Conservation (phyloP, 2,329 filamentous ascomycete genomes). For the Hypocreales sp. region DNA sequence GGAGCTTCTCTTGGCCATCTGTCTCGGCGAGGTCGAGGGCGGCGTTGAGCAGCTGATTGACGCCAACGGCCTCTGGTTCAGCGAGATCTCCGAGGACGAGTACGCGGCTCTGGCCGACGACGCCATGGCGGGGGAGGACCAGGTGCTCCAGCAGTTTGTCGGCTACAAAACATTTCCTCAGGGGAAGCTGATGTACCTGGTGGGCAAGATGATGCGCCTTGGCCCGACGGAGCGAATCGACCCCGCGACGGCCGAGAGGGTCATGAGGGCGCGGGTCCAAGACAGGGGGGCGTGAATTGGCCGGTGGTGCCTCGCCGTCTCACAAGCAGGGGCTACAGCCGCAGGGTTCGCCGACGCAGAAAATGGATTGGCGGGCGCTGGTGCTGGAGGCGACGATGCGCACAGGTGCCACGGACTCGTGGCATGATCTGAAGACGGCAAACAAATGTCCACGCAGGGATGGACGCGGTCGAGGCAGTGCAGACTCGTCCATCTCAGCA, state of each 20-base stretch:
- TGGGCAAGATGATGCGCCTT: slow-evolving; percentile 41
- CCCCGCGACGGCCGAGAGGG: slow-evolving; percentile 31
- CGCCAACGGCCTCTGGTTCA: slow-evolving; percentile 35
- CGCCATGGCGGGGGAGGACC: slow-evolving; percentile 28
- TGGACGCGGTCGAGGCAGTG: too few relatives aligned
- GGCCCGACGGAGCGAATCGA: slow-evolving; percentile 40
- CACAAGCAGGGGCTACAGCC: too few relatives aligned
- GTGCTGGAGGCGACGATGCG: too few relatives aligned
- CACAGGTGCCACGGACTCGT: too few relatives aligned
- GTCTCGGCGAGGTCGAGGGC: slow-evolving; percentile 27
- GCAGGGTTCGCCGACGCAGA: too few relatives aligned
- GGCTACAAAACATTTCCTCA: slow-evolving; percentile 30
- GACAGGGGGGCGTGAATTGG: too few relatives aligned
- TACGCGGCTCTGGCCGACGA: slow-evolving; percentile 30
- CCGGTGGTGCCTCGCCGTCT: too few relatives aligned
- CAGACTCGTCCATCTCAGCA: too few relatives aligned
- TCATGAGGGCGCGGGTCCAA: slow-evolving; percentile 22
- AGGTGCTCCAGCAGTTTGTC: slow-evolving; percentile 29
- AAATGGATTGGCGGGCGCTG: too few relatives aligned
- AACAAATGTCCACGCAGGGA: too few relatives aligned
- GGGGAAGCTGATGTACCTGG: slow-evolving; percentile 45
- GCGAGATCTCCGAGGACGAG: slow-evolving; percentile 29
- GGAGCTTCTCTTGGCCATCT: slow-evolving; percentile 38
- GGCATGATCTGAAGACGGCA: too few relatives aligned
- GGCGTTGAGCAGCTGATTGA: slow-evolving; percentile 30